A percentile compares a stretch with the other conserved stretches of the same genome.
Evolutionary conservation across 176 grass and related monocot genomes (phyloP).

Genomic region (Ensete ventricosum): DNA sequence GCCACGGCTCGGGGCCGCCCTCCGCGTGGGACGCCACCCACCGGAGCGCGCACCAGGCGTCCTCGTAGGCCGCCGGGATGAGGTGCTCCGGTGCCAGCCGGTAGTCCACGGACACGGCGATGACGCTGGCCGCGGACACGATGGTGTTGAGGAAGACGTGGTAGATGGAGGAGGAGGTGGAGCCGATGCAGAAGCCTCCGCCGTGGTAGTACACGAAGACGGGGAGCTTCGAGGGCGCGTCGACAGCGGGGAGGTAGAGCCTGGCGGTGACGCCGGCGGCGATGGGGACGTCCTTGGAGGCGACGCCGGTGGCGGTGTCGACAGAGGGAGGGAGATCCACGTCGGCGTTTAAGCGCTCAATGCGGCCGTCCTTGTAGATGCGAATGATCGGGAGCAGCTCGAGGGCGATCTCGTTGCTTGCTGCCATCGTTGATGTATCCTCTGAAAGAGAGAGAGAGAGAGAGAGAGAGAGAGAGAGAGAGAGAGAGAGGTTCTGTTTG

Average conservation of each 20-base stretch:
- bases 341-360: neutral
- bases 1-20: conserved; percentile 34
- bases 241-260: neutral
- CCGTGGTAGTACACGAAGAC: conserved; percentile 38
- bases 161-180: conserved; percentile 16
- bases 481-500: too few species aligned
- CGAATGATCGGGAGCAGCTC: neutral
- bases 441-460: too few species aligned
- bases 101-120: conserved; percentile 35
- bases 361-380: conserved; percentile 3
- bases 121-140: conserved; percentile 9
- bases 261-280: neutral
- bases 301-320: neutral
- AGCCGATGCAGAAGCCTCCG: conserved; percentile 35
- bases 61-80: conserved; percentile 25
- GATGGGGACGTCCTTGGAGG: conserved; percentile 13
- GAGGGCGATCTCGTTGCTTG: neutral
- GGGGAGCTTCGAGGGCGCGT: conserved; percentile 21
- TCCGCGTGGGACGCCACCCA: conserved; percentile 47
- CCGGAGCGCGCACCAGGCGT: conserved; percentile 37
- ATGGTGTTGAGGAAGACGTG: conserved; percentile 26
- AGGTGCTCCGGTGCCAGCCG: conserved; percentile 35
- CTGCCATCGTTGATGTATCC: neutral
- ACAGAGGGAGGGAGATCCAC: neutral
- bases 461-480: too few species aligned